These are phyloP conservation scores for Aureococcus anophagefferens DNA, from an alignment of 108 stramenopile genomes.

Conservation along the genomic window DNA sequence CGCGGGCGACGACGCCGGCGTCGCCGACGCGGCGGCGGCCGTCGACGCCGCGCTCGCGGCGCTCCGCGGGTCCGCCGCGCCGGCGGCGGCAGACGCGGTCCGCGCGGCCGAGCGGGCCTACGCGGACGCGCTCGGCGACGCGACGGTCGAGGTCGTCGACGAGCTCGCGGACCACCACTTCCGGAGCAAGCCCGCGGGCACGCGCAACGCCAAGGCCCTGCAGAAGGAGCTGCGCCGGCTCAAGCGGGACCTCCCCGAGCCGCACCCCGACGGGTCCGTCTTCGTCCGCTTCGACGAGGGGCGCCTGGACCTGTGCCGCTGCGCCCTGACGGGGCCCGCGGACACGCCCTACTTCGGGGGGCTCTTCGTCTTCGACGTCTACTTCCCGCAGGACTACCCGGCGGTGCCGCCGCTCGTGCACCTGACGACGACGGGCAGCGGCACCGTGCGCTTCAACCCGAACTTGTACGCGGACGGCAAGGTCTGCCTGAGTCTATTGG, in stretches of 20 bases:
- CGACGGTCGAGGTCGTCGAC: neutral
- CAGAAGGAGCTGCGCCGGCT: neutral
- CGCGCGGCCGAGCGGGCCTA: neutral
- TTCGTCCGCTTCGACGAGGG: neutral
- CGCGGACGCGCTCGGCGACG: neutral
- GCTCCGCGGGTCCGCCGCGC: too few species aligned
- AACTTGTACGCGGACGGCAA: slow-evolving; percentile 33
- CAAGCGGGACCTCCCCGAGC: neutral
- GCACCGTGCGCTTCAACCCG: slow-evolving; percentile 25
- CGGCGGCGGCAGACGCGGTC: too few species aligned
- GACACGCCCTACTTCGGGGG: slow-evolving; percentile 24
- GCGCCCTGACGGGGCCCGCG: neutral
- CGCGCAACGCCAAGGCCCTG: neutral
- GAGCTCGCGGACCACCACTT: neutral
- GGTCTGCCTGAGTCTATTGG: slow-evolving; percentile 16
- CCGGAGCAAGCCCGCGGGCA: neutral
- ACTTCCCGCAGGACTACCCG: slow-evolving; percentile 21
- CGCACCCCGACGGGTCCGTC: neutral
- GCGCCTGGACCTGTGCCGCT: neutral
- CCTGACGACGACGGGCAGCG: slow-evolving; percentile 22
- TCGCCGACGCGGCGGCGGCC: too few species aligned
- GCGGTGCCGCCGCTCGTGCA: slow-evolving; percentile 15
- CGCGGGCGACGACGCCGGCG: too few species aligned
- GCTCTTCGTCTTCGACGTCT: slow-evolving; percentile 24
- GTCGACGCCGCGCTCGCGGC: too few species aligned